Evolutionary conservation across 2,329 filamentous ascomycete species (phyloP).

Genomic region (Claviceps citrina): DNA sequence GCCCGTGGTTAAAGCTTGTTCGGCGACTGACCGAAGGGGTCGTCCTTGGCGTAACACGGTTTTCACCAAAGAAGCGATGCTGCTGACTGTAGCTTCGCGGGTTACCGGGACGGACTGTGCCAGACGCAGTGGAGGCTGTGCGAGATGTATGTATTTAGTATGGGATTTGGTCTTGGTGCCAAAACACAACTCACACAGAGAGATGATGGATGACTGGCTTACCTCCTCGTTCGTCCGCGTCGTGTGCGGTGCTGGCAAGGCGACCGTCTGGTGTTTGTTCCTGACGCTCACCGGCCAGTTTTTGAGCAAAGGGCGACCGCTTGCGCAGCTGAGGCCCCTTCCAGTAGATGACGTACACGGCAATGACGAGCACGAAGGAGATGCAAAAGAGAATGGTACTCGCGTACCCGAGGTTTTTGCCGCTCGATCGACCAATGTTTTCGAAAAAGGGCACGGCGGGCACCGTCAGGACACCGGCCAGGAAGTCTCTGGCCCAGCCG

Average conservation of each 20-base stretch:
- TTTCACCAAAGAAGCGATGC: constrained; percentile 27
- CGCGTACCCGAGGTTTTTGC: constrained; percentile 41
- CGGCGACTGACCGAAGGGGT: constrained; percentile 23
- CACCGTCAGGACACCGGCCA: constrained; percentile 56
- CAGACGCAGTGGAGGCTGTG: constrained; percentile 10
- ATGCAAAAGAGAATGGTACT: constrained; percentile 50
- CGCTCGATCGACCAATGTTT: constrained; percentile 34
- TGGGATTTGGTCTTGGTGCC: neutral
- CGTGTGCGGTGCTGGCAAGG: constrained; percentile 14
- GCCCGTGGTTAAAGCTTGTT: constrained; percentile 12
- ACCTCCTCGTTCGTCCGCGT: constrained; percentile 14
- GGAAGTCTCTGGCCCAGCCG: constrained; percentile 56
- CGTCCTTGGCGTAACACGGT: constrained; percentile 23
- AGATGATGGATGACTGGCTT: too few relatives aligned
- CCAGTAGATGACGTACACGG: constrained; percentile 53
- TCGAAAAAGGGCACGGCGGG: constrained; percentile 49
- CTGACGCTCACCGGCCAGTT: constrained; percentile 31
- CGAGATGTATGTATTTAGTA: neutral
- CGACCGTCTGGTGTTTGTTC: constrained; percentile 16
- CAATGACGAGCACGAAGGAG: constrained; percentile 42
- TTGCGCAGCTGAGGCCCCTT: constrained; percentile 44
- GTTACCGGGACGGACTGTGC: constrained; percentile 9
- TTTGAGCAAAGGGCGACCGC: constrained; percentile 49
- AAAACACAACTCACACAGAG: neutral
- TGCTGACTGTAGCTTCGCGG: constrained; percentile 23